A percentile compares a stretch with the other conserved stretches of the same genome.
Evolutionary conservation across 495 filamentous ascomycete genomes (phyloP).

Genomic region (Tuber melanosporum): DNA sequence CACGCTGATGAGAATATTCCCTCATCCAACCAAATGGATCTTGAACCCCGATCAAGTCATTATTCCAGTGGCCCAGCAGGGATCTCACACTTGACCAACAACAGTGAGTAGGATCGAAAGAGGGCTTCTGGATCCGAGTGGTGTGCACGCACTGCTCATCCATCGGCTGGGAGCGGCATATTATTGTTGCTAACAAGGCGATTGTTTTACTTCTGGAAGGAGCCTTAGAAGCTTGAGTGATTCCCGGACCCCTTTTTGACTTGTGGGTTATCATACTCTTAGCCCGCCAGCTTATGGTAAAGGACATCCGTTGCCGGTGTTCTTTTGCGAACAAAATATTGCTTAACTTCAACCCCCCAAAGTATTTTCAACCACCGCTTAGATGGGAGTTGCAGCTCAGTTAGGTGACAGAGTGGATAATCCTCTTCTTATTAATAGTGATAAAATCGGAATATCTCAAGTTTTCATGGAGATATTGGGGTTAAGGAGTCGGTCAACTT

Average conservation of each 20-base stretch:
- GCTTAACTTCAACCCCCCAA: too few species aligned
- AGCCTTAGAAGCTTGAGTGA: neutral
- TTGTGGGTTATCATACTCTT: neutral
- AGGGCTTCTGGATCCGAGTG: neutral
- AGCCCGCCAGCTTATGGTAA: neutral
- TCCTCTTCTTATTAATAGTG: too few species aligned
- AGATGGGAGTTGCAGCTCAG: too few species aligned
- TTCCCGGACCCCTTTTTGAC: neutral
- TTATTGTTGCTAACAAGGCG: neutral
- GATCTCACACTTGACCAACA: neutral
- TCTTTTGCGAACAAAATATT: too few species aligned
- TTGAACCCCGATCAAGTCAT: neutral
- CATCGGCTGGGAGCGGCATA: neutral
- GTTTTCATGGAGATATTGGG: too few species aligned
- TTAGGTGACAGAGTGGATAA: too few species aligned
- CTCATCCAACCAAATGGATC: neutral
- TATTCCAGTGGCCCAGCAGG: neutral
- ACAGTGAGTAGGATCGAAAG: neutral
- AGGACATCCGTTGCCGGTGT: too few species aligned
- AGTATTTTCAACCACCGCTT: too few species aligned
- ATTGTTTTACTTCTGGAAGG: neutral
- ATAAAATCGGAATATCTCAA: too few species aligned
- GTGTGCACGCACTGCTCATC: neutral
- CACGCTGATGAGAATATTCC: neutral
- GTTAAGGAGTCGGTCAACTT: too few species aligned